Evolutionary conservation across 2,329 filamentous ascomycete genomes (phyloP).

Genomic region (Coniella lustricola): DNA sequence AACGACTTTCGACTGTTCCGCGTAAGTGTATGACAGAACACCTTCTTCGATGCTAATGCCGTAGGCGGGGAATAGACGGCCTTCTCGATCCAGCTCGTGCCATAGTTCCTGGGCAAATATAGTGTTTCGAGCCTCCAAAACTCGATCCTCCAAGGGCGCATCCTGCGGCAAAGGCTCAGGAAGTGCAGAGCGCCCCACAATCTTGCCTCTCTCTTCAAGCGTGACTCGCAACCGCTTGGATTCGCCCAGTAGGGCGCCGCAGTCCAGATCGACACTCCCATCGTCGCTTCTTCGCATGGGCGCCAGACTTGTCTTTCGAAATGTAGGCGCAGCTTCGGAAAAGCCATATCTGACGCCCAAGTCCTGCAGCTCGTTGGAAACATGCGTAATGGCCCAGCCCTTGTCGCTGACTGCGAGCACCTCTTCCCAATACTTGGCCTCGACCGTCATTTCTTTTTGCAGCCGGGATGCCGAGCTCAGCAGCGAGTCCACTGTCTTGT

Average conservation of each 20-base stretch:
- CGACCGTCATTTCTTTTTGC: conserved; percentile 68
- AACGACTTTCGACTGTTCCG: conserved; percentile 49
- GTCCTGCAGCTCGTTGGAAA: conserved; percentile 65
- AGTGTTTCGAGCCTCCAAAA: conserved; percentile 70
- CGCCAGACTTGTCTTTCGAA: conserved; percentile 67
- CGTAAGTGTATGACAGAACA: conserved; percentile 48
- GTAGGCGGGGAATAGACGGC: conserved; percentile 63
- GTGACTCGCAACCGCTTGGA: conserved; percentile 61
- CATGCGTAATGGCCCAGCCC: conserved; percentile 78
- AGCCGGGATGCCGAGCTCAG: conserved; percentile 65
- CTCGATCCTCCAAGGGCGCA: conserved; percentile 56
- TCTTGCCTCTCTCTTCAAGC: conserved; percentile 48
- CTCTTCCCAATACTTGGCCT: conserved; percentile 85
- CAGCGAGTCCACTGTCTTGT: conserved; percentile 66
- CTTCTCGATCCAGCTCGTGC: conserved; percentile 80
- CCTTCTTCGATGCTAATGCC: conserved; percentile 59
- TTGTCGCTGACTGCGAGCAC: conserved; percentile 72
- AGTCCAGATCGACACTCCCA: conserved; percentile 68
- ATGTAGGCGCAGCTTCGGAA: conserved; percentile 55
- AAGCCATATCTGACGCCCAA: conserved; percentile 88
- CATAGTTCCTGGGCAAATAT: conserved; percentile 82
- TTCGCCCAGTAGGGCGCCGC: conserved; percentile 42
- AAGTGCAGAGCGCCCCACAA: conserved; percentile 50
- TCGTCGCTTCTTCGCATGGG: conserved; percentile 68
- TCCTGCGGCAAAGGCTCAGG: conserved; percentile 50